A percentile compares a stretch with the other conserved stretches of the same genome.
These are phyloP conservation scores for Fraxinus albicans DNA, from an alignment of 305 asterid species.

Conservation along the genomic window DNA sequence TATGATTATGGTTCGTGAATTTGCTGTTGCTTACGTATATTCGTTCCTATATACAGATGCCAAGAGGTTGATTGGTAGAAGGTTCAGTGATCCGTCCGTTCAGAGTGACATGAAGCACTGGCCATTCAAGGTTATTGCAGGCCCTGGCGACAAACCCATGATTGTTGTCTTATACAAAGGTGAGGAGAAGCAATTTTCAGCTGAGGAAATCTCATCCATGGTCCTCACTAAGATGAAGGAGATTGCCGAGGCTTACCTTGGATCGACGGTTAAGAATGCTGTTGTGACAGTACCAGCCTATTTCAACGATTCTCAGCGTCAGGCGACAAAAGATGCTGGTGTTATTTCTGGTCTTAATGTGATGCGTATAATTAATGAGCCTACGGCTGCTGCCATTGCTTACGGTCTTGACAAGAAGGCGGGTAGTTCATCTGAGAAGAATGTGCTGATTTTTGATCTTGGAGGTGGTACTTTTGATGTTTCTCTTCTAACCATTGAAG, in stretches of 20 bases:
- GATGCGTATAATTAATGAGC: slow-evolving; percentile 43
- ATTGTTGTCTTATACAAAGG: slow-evolving; percentile 38
- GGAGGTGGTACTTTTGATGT: slow-evolving; percentile 39
- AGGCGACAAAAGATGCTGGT: slow-evolving; percentile 41
- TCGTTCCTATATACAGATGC: slow-evolving; percentile 26
- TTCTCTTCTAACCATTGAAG: slow-evolving; percentile 38
- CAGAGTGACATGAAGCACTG: slow-evolving; percentile 42
- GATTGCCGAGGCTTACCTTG: slow-evolving; percentile 38
- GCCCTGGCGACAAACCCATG: slow-evolving; percentile 44
- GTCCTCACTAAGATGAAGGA: slow-evolving; percentile 44
- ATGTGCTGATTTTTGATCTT: slow-evolving; percentile 35
- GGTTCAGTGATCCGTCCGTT: slow-evolving; percentile 37
- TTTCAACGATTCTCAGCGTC: slow-evolving; percentile 40
- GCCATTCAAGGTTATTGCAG: slow-evolving; percentile 44
- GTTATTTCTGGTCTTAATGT: slow-evolving; percentile 39
- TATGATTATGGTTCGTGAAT: not conserved
- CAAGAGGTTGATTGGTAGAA: slow-evolving; percentile 39
- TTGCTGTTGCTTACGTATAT: not conserved
- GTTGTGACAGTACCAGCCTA: slow-evolving; percentile 42
- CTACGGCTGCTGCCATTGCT: slow-evolving; percentile 44
- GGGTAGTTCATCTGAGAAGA: slow-evolving; percentile 27
- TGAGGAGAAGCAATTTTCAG: slow-evolving; percentile 40
- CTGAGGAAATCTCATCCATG: slow-evolving; percentile 45
- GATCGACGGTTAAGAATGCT: slow-evolving; percentile 31
- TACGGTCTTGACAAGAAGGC: slow-evolving; percentile 44